These are phyloP conservation scores for Aspergillus uvarum DNA, from an alignment of 2,329 filamentous ascomycete species.

Conservation along the genomic window DNA sequence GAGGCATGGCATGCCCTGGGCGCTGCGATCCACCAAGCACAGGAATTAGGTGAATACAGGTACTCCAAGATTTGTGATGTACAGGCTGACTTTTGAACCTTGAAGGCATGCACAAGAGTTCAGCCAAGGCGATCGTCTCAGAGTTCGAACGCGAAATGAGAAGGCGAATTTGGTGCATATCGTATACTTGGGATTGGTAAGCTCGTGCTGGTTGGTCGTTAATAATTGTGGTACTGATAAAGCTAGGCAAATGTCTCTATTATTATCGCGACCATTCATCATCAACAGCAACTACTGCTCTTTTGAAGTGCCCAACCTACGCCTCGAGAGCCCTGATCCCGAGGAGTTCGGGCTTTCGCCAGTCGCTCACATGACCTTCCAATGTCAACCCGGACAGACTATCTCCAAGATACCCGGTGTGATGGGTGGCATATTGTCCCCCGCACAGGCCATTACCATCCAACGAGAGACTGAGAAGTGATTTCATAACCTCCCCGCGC, in stretches of 20 bases:
- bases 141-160: slow-evolving; percentile 52
- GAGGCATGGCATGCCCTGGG: slow-evolving; percentile 52
- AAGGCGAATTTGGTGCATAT: slow-evolving; percentile 47
- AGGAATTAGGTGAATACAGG: slow-evolving; percentile 47
- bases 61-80: background rate
- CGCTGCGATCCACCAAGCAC: slow-evolving; percentile 48
- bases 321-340: slow-evolving; percentile 32
- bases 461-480: slow-evolving; percentile 43
- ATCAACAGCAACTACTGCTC: slow-evolving; percentile 44
- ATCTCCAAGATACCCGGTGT: slow-evolving; percentile 25
- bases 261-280: slow-evolving; percentile 47
- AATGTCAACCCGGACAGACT: slow-evolving; percentile 39
- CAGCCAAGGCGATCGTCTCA: slow-evolving; percentile 34
- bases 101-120: slow-evolving; percentile 39
- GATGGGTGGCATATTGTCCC: slow-evolving; percentile 12
- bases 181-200: slow-evolving; percentile 53
- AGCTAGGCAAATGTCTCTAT: slow-evolving; percentile 43
- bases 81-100: background rate
- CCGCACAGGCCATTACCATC: slow-evolving; percentile 30
- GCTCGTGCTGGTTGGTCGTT: slow-evolving; percentile 12
- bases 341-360: slow-evolving; percentile 44
- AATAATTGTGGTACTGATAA: background rate
- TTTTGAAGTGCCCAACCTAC: slow-evolving; percentile 44
- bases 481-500: slow-evolving; percentile 45
- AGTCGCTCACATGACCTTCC: slow-evolving; percentile 45